Base-by-base conservation (phyloP, 192 early-diverging fungal species). In the Spizellomyces sp. region DNA sequence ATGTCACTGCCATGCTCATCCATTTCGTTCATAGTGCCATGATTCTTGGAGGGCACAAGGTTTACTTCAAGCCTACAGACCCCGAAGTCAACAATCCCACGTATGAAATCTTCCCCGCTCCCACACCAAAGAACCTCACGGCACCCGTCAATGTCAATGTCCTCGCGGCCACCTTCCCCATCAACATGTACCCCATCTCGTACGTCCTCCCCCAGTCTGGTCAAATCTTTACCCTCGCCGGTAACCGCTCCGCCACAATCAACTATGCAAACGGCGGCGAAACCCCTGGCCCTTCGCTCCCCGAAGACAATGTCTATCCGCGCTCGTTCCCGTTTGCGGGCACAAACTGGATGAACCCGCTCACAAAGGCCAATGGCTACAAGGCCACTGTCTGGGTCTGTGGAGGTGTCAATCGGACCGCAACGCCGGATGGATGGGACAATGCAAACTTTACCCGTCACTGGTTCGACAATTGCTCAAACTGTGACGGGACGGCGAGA, bases 341-440 rank as follows among this genome's bases (percentile, higher is more conserved):
- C 15, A 77, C 77, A 8, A 55, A 71, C 52, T 76, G 67, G 48
- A 10, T 82, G 55, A 54, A 74, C 6, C 81, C 81, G 7, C 59
- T 82, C 63, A 77, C 72, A 5, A 46, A 47, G 1, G 67, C 66
- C 4, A 75, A 74, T 61, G 74, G 74, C 21, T 82, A 77, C 70
- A 72, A 61, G 15, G 61, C 75, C 10, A 77, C 71, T 36, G 58
- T 80, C 48, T 65, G 75, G 72, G 45, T 82, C 21, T 82, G 81
- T 67, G 81, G 81, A 12, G 81, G 81, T 4, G 66, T 58, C 43
- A 69, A 71, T 14, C 42, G 69, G 12, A 56, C 48, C 5, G 62
- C 54, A 7, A 17, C 61, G 1, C 44, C 71, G 5, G 64, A 74
- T 45, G 63, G 64, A 12, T 42, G 14, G 21, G 59, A 19, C 4